Evolutionary conservation across 177 flowering plant species (phyloP).

Genomic region (Vitis hybrid): DNA sequence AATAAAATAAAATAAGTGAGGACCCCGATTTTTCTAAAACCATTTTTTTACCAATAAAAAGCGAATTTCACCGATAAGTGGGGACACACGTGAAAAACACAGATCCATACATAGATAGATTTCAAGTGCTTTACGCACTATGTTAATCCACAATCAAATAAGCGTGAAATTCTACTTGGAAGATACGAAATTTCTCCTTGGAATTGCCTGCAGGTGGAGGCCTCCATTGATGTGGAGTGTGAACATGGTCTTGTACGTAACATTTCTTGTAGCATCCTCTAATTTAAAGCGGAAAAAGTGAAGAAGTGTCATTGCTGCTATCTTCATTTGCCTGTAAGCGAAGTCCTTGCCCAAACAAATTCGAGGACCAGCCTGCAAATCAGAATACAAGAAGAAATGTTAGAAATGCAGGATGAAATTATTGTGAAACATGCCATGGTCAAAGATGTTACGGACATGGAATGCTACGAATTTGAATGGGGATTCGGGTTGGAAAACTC

Average conservation of each 20-base stretch:
- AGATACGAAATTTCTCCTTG: constrained; percentile 38
- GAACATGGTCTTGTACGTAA: constrained; percentile 62
- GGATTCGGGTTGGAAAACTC: constrained; percentile 60
- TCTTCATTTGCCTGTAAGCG: constrained; percentile 78
- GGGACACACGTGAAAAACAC: too few species aligned
- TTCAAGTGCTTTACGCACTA: too few species aligned
- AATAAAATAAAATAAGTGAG: too few species aligned
- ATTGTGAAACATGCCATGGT: too few species aligned
- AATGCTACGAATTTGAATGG: constrained; percentile 71
- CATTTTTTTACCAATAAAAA: too few species aligned
- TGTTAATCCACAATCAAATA: too few species aligned
- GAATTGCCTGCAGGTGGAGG: constrained; percentile 48
- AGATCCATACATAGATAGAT: fast-evolving
- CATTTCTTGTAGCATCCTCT: constrained; percentile 35
- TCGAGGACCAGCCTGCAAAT: constrained; percentile 68
- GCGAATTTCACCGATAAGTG: fast-evolving
- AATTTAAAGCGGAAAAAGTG: constrained; percentile 53
- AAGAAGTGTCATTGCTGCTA: constrained; percentile 45
- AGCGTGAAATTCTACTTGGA: too few species aligned
- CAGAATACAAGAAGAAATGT: neutral
- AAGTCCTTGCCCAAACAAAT: constrained; percentile 71
- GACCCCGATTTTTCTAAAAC: too few species aligned
- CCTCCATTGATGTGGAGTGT: constrained; percentile 63
- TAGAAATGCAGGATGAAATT: neutral
- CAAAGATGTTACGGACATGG: constrained; percentile 42